A percentile compares a stretch with the other conserved stretches of the same genome.
These are phyloP conservation scores for Naegleria fowleri DNA, from an alignment of 208 protist genomes.

Conservation along the genomic window DNA sequence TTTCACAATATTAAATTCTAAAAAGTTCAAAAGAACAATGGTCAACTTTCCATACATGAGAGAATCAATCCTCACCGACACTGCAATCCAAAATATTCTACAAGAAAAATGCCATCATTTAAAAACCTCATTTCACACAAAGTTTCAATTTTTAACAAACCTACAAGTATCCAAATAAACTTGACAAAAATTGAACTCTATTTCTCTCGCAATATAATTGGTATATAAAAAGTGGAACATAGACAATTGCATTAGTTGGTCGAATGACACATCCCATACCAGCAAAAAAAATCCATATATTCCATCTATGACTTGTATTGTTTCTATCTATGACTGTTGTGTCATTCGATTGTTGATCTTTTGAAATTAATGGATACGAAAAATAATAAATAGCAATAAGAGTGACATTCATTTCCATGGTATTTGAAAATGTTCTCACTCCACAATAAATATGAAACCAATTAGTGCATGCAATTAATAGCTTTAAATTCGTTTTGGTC, in stretches of 20 bases:
- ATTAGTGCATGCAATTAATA: neutral
- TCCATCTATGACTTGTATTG: neutral
- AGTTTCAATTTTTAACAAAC: neutral
- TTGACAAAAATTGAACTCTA: neutral
- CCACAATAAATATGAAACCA: slow-evolving; percentile 28
- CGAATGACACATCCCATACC: neutral
- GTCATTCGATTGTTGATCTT: neutral
- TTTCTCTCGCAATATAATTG: neutral
- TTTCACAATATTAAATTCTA: slow-evolving; percentile 16
- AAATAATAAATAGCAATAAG: neutral
- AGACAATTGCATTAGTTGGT: neutral
- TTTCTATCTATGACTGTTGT: neutral
- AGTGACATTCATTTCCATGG: neutral
- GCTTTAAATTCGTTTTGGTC: neutral
- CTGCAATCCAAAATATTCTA: neutral
- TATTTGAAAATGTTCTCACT: slow-evolving; percentile 25
- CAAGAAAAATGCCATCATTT: neutral
- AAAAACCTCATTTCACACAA: neutral
- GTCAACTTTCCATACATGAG: neutral
- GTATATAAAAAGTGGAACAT: neutral
- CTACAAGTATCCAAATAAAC: neutral
- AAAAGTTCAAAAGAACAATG: slow-evolving; percentile 6
- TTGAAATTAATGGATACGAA: neutral
- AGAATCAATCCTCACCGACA: neutral
- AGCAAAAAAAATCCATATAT: slow-evolving; percentile 18